Base-by-base conservation (phyloP, 176 grass and related monocot genomes). In the Avena insularis region DNA sequence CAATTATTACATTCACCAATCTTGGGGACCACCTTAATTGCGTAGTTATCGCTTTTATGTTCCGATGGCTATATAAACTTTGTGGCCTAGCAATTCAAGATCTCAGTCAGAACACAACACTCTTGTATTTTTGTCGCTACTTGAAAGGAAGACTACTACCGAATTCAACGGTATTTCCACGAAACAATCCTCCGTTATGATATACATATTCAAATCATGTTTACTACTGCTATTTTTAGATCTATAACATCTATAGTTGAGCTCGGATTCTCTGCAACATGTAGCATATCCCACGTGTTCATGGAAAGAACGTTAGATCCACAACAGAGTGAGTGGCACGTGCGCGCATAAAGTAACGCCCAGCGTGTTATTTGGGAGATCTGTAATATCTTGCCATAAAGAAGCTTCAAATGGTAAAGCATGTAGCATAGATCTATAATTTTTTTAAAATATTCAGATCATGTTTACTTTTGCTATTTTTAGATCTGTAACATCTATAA, bases 301-400 rank as follows among this genome's bases (percentile, higher is more conserved):
- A 47, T 46, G 19, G 19, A 21, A 47, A 43, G 16, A 71, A 4
- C 38, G 3, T 71, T 12, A 46, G 40, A 72, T 72, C 40, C 17
- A 72, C 1, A 46, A 47, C 9, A 1, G 8, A 20, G 17, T 71
- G 19, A 12, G 40, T 72, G 1, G 1, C 17, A 72, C 19, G 10
- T 46, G 69, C 35, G 3, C 16, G 16, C 0, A 68, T 6, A 68
- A 70, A 20, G 4, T 73, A 72, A 36, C 0, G 20, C 47, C 1
- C 20, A 10, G 21, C 40, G 20, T 73, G 20, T 12, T 48, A 9
- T 12, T 47, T 48, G 4, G 20, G 40, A 20, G 70, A 48, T 73
- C 4, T n/a, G 0, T 73, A 48, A 10, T 45, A 72, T 72, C 19
- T 71, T n/a, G 20, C 0, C 13, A n/a, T 48, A 98, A 86, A 64